phyloP scores from a whole-genome alignment of 1,284 basidiomycete genomes.

The Leccinum fuscescens region DNA sequence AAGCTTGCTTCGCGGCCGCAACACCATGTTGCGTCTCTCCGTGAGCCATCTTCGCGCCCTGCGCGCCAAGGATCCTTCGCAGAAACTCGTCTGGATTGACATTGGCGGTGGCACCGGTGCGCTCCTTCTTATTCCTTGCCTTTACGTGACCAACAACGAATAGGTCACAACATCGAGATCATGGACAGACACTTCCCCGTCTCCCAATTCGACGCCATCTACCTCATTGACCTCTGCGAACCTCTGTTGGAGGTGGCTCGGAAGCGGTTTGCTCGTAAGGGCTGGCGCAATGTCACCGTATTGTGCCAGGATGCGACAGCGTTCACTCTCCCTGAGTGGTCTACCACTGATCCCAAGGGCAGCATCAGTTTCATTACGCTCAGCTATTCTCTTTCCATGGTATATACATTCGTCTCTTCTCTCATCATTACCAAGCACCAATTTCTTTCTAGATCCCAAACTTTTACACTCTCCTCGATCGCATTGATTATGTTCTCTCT shows the following conservation, averaged over 20 bases:
- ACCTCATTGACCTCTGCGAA: slow-evolving; percentile 76
- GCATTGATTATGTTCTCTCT: slow-evolving; percentile 68
- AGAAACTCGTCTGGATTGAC: slow-evolving; percentile 75
- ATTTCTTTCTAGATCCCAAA: slow-evolving; percentile 54
- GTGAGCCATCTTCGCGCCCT: slow-evolving; percentile 61
- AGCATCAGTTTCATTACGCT: slow-evolving; percentile 64
- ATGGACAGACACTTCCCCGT: slow-evolving; percentile 75
- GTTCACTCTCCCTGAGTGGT: slow-evolving; percentile 68
- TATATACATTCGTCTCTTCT: slow-evolving; percentile 24
- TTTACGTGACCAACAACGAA: neutral
- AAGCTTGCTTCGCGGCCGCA: slow-evolving; percentile 62
- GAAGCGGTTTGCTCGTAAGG: slow-evolving; percentile 63
- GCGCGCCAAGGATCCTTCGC: slow-evolving; percentile 39
- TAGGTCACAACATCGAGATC: slow-evolving; percentile 79
- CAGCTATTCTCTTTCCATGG: slow-evolving; percentile 76
- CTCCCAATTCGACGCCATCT: slow-evolving; percentile 66
- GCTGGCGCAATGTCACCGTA: slow-evolving; percentile 76
- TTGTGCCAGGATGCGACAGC: slow-evolving; percentile 75
- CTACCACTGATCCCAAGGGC: slow-evolving; percentile 49
- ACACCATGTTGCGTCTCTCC: slow-evolving; percentile 69
- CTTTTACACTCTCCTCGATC: slow-evolving; percentile 69
- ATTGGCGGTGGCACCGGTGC: slow-evolving; percentile 78
- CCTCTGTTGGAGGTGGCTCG: slow-evolving; percentile 73
- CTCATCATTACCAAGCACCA: neutral
- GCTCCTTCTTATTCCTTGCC: neutral